Conservation (phyloP, 1,284 basidiomycete genomes). For the Pascua sp. region DNA sequence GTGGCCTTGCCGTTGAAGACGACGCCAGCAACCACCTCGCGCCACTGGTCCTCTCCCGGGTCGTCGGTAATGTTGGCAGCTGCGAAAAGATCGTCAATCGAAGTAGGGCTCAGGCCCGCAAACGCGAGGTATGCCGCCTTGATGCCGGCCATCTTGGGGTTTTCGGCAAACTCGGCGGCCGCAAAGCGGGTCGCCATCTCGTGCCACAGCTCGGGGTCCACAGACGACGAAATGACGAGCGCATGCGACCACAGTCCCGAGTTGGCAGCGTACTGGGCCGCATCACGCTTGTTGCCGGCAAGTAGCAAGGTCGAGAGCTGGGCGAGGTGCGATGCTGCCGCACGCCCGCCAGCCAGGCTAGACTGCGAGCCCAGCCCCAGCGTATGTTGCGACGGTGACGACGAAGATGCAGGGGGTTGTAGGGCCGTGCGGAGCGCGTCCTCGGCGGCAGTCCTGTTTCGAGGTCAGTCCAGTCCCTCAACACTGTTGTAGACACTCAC, state of each 20-base stretch:
- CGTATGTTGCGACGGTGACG: conserved; percentile 22
- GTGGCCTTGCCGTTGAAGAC: conserved; percentile 64
- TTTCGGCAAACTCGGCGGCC: conserved; percentile 64
- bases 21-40: conserved; percentile 80
- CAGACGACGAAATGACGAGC: conserved; percentile 85
- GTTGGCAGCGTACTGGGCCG: conserved; percentile 82
- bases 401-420: conserved; percentile 52
- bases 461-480: not conserved
- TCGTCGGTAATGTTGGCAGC: conserved; percentile 38
- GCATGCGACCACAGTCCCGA: conserved; percentile 94
- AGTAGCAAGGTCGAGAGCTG: conserved; percentile 74
- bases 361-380: conserved; percentile 16
- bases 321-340: conserved; percentile 60
- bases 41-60: conserved; percentile 61
- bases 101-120: conserved; percentile 56
- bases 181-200: conserved; percentile 85
- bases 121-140: conserved; percentile 81
- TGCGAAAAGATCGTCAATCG: conserved; percentile 33
- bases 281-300: conserved; percentile 77
- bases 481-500: conserved; percentile 51
- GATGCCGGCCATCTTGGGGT: conserved; percentile 46
- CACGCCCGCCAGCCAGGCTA: conserved; percentile 31
- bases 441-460: conserved; percentile 64
- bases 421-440: conserved; percentile 62
- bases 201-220: conserved; percentile 91